Evolutionary conservation across 768 basidiomycete genomes (phyloP).

Genomic region (Mycena latifolia): DNA sequence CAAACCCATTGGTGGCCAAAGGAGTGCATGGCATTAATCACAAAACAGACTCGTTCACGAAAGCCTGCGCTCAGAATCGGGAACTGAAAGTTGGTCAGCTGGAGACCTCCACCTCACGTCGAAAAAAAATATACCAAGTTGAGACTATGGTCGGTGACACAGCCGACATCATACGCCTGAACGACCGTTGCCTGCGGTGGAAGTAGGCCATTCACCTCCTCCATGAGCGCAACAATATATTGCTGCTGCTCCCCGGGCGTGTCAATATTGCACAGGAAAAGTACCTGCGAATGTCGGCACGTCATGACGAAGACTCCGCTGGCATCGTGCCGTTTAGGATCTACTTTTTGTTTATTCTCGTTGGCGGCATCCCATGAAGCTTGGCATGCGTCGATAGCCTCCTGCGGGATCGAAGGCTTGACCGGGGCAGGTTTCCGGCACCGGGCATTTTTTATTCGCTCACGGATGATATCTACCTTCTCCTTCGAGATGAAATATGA

Average conservation of each 20-base stretch:
- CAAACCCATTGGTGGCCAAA: conserved; percentile 31
- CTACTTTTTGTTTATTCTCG: conserved; percentile 44
- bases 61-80: conserved; percentile 37
- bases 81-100: conserved; percentile 33
- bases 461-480: conserved; percentile 48
- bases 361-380: conserved; percentile 47
- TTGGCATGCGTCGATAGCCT: conserved; percentile 50
- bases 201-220: conserved; percentile 43
- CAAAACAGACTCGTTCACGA: conserved; percentile 37
- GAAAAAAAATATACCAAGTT: conserved; percentile 36
- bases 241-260: conserved; percentile 53
- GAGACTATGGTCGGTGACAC: conserved; percentile 47
- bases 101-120: too few species aligned
- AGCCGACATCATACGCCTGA: conserved; percentile 50
- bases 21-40: conserved; percentile 18
- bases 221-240: conserved; percentile 49
- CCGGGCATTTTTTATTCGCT: conserved; percentile 38
- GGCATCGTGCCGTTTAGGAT: conserved; percentile 45
- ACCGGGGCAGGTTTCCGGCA: conserved; percentile 29
- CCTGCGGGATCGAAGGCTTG: conserved; percentile 43
- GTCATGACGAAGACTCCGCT: conserved; percentile 53
- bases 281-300: conserved; percentile 39
- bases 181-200: conserved; percentile 44
- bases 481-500: conserved; percentile 48
- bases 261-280: conserved; percentile 51